A percentile compares a stretch with the other conserved stretches of the same genome.
Evolutionary conservation across 148 eudicot genomes (phyloP).

Genomic region (Cornus kousa): DNA sequence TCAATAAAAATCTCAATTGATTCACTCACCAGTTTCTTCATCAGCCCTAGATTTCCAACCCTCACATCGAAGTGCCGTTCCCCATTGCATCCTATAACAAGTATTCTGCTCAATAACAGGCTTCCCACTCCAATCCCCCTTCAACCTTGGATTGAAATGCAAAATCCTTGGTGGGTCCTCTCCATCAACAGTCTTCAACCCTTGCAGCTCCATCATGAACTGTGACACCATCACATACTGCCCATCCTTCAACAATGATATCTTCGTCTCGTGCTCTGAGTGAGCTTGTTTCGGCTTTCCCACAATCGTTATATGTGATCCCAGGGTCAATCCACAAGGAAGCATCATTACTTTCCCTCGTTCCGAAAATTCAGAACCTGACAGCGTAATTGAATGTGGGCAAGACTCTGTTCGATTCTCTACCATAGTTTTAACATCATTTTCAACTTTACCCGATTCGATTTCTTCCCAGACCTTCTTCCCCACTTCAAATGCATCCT

Average conservation of each 20-base stretch:
- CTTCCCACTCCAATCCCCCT: constrained; percentile 91
- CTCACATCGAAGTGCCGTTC: constrained; percentile 72
- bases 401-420: constrained; percentile 40
- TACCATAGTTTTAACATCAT: constrained; percentile 5
- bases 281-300: constrained; percentile 77
- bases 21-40: constrained; percentile 77
- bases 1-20: neutral
- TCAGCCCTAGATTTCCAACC: constrained; percentile 77
- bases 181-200: constrained; percentile 87
- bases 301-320: constrained; percentile 78
- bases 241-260: constrained; percentile 70
- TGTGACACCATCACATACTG: constrained; percentile 75
- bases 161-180: constrained; percentile 93
- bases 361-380: constrained; percentile 41
- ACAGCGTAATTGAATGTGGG: constrained; percentile 51
- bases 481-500: constrained; percentile 59
- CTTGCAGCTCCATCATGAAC: constrained; percentile 92
- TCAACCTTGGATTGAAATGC: constrained; percentile 91
- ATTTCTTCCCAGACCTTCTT: constrained; percentile 63
- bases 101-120: constrained; percentile 97
- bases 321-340: constrained; percentile 89
- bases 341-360: constrained; percentile 58
- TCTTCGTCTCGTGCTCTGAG: constrained; percentile 68
- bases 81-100: constrained; percentile 96
- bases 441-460: constrained; percentile 29